A percentile compares a stretch with the other conserved stretches of the same genome.
These are phyloP conservation scores for Candida xyloterini DNA, from an alignment of 805 yeast genomes.

Conservation along the genomic window DNA sequence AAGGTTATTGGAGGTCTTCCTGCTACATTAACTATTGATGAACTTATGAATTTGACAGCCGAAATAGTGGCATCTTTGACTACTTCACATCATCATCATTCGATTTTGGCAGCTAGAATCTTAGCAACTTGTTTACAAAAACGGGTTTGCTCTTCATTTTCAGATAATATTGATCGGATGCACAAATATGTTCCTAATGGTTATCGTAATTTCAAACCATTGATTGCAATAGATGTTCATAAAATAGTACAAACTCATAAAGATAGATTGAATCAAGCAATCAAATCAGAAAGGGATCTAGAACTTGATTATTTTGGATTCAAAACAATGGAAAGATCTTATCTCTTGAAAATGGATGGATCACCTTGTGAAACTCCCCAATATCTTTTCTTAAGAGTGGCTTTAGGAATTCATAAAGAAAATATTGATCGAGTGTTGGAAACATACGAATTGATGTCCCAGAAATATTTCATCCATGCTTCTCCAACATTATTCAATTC, in stretches of 20 bases:
- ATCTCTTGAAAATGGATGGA: slow-evolving; percentile 63
- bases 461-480: slow-evolving; percentile 86
- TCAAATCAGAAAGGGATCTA: slow-evolving; percentile 71
- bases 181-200: slow-evolving; percentile 70
- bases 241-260: slow-evolving; percentile 56
- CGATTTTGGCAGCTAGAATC: slow-evolving; percentile 86
- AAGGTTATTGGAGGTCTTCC: slow-evolving; percentile 50
- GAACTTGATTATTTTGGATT: slow-evolving; percentile 82
- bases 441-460: slow-evolving; percentile 85
- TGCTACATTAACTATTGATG: slow-evolving; percentile 43
- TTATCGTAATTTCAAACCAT: slow-evolving; percentile 56
- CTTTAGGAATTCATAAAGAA: slow-evolving; percentile 82
- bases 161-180: slow-evolving; percentile 65
- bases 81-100: slow-evolving; percentile 91
- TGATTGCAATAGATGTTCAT: slow-evolving; percentile 61
- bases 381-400: slow-evolving; percentile 84
- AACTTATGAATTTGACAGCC: slow-evolving; percentile 54
- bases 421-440: slow-evolving; percentile 66
- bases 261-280: slow-evolving; percentile 63
- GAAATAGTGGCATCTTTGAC: slow-evolving; percentile 95
- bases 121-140: slow-evolving; percentile 83
- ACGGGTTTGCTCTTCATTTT: slow-evolving; percentile 73
- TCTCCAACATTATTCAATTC: slow-evolving; percentile 94
- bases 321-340: slow-evolving; percentile 88
- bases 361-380: slow-evolving; percentile 88